Percentiles rank a stretch among this genome's conserved stretches.
phyloP scores from a whole-genome alignment of 176 grass and related monocot genomes.

The Paspalum vaginatum region DNA sequence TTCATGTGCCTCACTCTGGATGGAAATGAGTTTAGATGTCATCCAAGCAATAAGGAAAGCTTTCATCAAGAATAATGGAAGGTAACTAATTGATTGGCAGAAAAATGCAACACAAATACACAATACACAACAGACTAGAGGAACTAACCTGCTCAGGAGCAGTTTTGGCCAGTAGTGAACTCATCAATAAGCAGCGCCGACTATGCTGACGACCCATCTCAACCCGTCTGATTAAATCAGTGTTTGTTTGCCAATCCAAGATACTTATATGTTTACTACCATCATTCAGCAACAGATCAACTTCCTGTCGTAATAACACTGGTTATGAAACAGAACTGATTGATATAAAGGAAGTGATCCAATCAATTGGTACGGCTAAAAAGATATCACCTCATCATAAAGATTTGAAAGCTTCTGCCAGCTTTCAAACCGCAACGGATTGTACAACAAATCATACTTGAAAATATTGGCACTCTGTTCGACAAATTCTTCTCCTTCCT shows the following conservation, averaged over 20 bases:
- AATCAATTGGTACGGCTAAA: constrained; percentile 41
- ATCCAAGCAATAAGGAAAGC: constrained; percentile 13
- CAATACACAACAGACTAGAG: constrained; percentile 4
- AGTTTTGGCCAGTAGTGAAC: constrained; percentile 71
- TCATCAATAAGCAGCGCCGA: constrained; percentile 81
- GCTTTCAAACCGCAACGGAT: constrained; percentile 83
- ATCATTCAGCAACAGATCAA: constrained; percentile 95
- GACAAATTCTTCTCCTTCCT: constrained; percentile 96
- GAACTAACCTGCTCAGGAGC: constrained; percentile 56
- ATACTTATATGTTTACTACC: constrained; percentile 98
- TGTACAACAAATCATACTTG: constrained; percentile 96
- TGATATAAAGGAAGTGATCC: constrained; percentile 37
- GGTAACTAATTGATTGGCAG: constrained; percentile 9
- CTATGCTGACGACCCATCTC: constrained; percentile 83
- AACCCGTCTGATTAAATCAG: constrained; percentile 80
- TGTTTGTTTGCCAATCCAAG: constrained; percentile 87
- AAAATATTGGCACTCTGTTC: constrained; percentile 93
- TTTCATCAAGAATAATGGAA: constrained; percentile 27
- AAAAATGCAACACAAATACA: constrained; percentile 10
- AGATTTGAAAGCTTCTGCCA: constrained; percentile 95
- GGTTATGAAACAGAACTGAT: constrained; percentile 34
- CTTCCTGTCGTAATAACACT: constrained; percentile 60
- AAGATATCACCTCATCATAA: constrained; percentile 85
- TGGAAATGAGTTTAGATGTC: constrained; percentile 21
- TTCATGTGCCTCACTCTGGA: constrained; percentile 89